Conservation (phyloP, 208 protist species). For the Histomonas meleagridis region DNA sequence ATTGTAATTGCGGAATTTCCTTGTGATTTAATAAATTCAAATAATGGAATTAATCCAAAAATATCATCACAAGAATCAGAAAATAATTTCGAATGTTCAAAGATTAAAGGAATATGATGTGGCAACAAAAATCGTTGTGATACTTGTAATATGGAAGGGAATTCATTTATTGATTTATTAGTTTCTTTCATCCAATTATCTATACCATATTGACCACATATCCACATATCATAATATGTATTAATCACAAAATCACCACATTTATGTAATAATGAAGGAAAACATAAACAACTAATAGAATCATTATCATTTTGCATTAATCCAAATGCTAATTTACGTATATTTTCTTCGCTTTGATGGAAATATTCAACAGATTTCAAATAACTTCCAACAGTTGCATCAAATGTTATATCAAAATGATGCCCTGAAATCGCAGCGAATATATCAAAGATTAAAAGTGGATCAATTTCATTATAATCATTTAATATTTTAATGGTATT, state of each 20-base stretch:
- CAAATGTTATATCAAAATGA: background rate
- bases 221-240: background rate
- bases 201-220: constrained; percentile 3
- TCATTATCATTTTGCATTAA: background rate
- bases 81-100: background rate
- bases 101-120: background rate
- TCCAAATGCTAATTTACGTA: background rate
- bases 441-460: background rate
- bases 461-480: background rate
- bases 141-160: background rate
- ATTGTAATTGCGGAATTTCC: background rate
- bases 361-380: background rate
- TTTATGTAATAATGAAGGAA: background rate
- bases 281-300: background rate
- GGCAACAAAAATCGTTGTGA: background rate
- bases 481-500: background rate
- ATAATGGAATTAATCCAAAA: background rate
- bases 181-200: background rate
- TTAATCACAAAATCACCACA: background rate
- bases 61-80: background rate
- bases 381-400: background rate
- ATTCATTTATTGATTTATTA: background rate
- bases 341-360: background rate
- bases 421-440: background rate
- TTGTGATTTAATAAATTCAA: background rate